A percentile compares a stretch with the other conserved stretches of the same genome.
Conservation (phyloP, 1,284 basidiomycete genomes). For the Limonomyces culmigenus region DNA sequence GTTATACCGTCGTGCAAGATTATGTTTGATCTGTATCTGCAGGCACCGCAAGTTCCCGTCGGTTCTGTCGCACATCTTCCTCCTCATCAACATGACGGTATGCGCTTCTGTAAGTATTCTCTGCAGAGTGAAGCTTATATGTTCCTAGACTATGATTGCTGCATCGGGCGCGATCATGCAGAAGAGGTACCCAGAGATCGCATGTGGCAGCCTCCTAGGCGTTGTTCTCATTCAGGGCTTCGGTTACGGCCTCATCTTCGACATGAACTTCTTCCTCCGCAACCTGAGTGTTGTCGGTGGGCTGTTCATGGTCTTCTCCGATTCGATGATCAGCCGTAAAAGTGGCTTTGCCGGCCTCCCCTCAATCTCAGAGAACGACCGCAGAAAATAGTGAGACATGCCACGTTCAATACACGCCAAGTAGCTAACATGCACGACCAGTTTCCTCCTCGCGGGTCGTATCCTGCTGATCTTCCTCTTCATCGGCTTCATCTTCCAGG, state of each 20-base stretch:
- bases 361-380: conserved; percentile 82
- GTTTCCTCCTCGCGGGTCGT: conserved; percentile 93
- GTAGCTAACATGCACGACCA: conserved; percentile 14
- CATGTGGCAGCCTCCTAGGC: conserved; percentile 75
- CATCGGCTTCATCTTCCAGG: conserved; percentile 93
- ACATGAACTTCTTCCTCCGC: conserved; percentile 96
- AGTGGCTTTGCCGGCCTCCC: conserved; percentile 88
- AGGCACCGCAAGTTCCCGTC: conserved; percentile 91
- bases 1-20: conserved; percentile 2
- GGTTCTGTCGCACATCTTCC: conserved; percentile 88
- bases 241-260: conserved; percentile 34
- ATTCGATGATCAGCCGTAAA: conserved; percentile 79
- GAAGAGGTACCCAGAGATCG: conserved; percentile 79
- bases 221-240: conserved; percentile 89
- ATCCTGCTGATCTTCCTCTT: conserved; percentile 98
- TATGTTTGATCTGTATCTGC: conserved; percentile 6
- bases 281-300: conserved; percentile 26
- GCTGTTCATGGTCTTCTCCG: conserved; percentile 90
- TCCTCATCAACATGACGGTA: conserved; percentile 83
- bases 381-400: conserved; percentile 84
- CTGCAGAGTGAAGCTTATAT: conserved; percentile 4
- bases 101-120: conserved; percentile 18
- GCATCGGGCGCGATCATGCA: conserved; percentile 82
- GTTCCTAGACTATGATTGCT: conserved; percentile 66
- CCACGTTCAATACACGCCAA: background rate